phyloP scores from a whole-genome alignment of 805 yeast genomes.

The Candida tammaniensis region DNA sequence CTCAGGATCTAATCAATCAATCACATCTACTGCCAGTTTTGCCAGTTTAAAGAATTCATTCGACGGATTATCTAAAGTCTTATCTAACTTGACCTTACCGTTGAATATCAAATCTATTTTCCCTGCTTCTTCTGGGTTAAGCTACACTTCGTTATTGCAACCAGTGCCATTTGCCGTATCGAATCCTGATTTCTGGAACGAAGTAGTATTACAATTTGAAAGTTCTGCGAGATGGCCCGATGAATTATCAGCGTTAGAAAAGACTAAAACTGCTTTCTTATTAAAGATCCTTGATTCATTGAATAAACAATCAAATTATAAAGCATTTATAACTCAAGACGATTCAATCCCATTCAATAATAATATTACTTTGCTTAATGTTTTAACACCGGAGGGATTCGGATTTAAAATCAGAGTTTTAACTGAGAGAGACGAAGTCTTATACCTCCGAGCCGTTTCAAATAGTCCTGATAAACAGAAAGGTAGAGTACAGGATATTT shows the following conservation, averaged over 20 bases:
- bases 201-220: constrained; percentile 82
- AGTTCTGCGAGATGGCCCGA: constrained; percentile 94
- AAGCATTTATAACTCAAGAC: constrained; percentile 64
- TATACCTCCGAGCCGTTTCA: constrained; percentile 69
- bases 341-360: constrained; percentile 61
- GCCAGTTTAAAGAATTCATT: constrained; percentile 40
- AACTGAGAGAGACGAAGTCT: constrained; percentile 78
- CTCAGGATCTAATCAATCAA: constrained; percentile 52
- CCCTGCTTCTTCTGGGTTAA: constrained; percentile 71
- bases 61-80: constrained; percentile 46
- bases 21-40: constrained; percentile 32
- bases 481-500: constrained; percentile 56
- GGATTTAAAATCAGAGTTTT: constrained; percentile 76
- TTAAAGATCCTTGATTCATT: constrained; percentile 54
- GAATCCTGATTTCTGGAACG: constrained; percentile 77
- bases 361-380: constrained; percentile 54
- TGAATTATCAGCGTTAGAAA: constrained; percentile 78
- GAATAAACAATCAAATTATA: constrained; percentile 53
- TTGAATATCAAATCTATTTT: constrained; percentile 65
- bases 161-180: constrained; percentile 82
- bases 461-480: constrained; percentile 58
- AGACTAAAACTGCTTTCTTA: constrained; percentile 86
- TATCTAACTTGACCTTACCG: constrained; percentile 56
- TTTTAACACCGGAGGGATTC: constrained; percentile 85
- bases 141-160: constrained; percentile 71